Percentiles rank a stretch among this genome's conserved stretches.
Conservation (phyloP, 768 basidiomycete species). For the Psilocybe azurescens region DNA sequence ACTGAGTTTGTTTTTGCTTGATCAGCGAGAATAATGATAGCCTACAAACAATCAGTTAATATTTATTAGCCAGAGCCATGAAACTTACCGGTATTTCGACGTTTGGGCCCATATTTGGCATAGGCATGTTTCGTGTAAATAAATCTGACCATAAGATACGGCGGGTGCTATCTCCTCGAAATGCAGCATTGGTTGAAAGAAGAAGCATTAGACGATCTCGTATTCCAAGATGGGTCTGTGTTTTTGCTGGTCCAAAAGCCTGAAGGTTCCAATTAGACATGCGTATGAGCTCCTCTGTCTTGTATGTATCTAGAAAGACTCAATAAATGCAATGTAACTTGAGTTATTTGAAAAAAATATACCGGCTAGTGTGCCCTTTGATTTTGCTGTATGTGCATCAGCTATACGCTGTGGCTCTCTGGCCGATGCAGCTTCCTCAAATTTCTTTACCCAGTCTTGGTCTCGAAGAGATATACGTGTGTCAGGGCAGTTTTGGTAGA, state of each 20-base stretch:
- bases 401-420: slow-evolving; percentile 23
- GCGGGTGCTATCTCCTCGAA: slow-evolving; percentile 34
- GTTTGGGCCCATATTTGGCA: slow-evolving; percentile 23
- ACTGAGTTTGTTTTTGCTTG: slow-evolving; percentile 35
- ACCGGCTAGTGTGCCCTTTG: slow-evolving; percentile 19
- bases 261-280: slow-evolving; percentile 28
- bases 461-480: slow-evolving; percentile 23
- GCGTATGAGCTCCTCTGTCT: slow-evolving; percentile 24
- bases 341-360: not conserved
- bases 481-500: slow-evolving; percentile 21
- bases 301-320: slow-evolving; percentile 29
- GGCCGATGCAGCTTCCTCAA: slow-evolving; percentile 21
- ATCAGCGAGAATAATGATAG: slow-evolving; percentile 29
- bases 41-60: slow-evolving; percentile 11
- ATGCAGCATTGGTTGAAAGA: slow-evolving; percentile 28
- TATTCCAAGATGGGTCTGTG: slow-evolving; percentile 18
- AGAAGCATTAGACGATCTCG: slow-evolving; percentile 37
- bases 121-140: slow-evolving; percentile 19
- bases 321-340: too few species aligned
- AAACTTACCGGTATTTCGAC: slow-evolving; percentile 24
- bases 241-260: not conserved
- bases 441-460: slow-evolving; percentile 21
- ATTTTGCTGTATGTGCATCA: slow-evolving; percentile 24
- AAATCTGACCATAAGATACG: slow-evolving; percentile 30
- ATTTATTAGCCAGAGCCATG: too few species aligned